phyloP scores from a whole-genome alignment of 1,284 basidiomycete genomes.

The Gymnopus androsaceus region DNA sequence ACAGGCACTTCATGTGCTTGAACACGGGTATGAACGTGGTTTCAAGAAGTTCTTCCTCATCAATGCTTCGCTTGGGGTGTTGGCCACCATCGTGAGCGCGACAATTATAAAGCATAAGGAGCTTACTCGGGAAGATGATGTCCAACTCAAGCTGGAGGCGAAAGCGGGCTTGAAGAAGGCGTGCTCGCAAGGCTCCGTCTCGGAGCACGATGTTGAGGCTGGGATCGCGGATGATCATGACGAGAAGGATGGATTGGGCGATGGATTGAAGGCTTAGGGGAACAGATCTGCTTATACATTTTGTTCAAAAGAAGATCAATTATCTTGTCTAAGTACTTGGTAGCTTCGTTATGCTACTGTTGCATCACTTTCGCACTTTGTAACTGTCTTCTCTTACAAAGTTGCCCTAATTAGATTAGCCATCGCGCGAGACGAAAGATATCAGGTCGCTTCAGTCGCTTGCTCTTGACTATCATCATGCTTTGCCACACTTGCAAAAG shows the following conservation, averaged over 20 bases:
- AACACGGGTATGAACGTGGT: conserved; percentile 54
- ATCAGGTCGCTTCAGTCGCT: too few species aligned
- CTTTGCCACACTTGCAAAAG: neutral
- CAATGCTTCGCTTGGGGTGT: conserved; percentile 47
- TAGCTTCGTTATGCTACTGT: too few species aligned
- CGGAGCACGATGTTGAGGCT: neutral
- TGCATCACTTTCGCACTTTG: too few species aligned
- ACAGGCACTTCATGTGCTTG: conserved; percentile 43
- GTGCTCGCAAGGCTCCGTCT: neutral
- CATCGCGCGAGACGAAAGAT: too few species aligned
- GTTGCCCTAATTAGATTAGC: too few species aligned
- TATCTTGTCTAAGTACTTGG: too few species aligned
- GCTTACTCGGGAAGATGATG: conserved; percentile 59
- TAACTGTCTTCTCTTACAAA: too few species aligned
- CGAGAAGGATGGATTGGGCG: too few species aligned
- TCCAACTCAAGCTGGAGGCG: conserved; percentile 33
- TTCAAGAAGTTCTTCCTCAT: conserved; percentile 61
- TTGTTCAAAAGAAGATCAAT: too few species aligned
- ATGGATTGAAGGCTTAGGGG: too few species aligned
- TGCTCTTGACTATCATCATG: neutral
- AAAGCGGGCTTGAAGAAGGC: neutral
- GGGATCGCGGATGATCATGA: neutral
- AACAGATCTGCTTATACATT: too few species aligned
- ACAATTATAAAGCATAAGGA: conserved; percentile 61
- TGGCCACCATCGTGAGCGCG: conserved; percentile 52